These are phyloP conservation scores for Eimeria nieschulzi DNA, from an alignment of 169 alveolate genomes.

Conservation along the genomic window DNA sequence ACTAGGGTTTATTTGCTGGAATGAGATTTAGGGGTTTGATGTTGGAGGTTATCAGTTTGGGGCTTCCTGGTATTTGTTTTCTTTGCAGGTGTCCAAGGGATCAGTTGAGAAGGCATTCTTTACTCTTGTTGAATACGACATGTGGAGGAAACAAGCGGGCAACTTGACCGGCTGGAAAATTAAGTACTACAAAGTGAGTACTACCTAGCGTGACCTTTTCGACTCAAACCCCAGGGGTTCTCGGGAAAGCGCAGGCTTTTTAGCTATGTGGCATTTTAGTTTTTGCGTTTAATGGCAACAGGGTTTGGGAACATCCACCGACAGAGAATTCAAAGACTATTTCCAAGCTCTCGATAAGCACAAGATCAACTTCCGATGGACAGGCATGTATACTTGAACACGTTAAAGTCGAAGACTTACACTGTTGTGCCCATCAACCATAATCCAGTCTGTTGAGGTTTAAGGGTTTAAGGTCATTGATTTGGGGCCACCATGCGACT, in stretches of 20 bases:
- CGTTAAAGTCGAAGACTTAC: too few species aligned
- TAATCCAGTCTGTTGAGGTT: too few species aligned
- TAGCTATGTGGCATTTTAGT: not conserved
- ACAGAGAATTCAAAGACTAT: constrained; percentile 98
- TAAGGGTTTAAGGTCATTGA: too few species aligned
- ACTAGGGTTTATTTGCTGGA: too few species aligned
- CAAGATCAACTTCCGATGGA: constrained; percentile 89
- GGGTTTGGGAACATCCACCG: constrained; percentile 99
- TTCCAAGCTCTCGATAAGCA: constrained; percentile 95
- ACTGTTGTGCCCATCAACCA: too few species aligned
- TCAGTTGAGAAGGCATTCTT: constrained; percentile 92
- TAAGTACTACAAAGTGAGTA: constrained; percentile 97
- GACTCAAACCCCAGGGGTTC: too few species aligned
- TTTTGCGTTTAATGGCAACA: constrained; percentile 8
- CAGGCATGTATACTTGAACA: constrained; percentile 20
- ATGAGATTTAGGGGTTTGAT: too few species aligned
- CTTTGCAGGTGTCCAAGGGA: constrained; percentile 91
- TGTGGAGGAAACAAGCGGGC: constrained; percentile 92
- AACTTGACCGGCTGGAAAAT: constrained; percentile 93
- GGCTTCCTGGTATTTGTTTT: not conserved
- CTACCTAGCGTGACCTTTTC: too few species aligned
- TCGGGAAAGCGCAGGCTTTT: too few species aligned
- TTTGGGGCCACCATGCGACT: too few species aligned
- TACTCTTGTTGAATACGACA: constrained; percentile 98
- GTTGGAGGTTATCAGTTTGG: too few species aligned